Conservation (phyloP, 2,329 filamentous ascomycete genomes). For the Venturia carpophila region DNA sequence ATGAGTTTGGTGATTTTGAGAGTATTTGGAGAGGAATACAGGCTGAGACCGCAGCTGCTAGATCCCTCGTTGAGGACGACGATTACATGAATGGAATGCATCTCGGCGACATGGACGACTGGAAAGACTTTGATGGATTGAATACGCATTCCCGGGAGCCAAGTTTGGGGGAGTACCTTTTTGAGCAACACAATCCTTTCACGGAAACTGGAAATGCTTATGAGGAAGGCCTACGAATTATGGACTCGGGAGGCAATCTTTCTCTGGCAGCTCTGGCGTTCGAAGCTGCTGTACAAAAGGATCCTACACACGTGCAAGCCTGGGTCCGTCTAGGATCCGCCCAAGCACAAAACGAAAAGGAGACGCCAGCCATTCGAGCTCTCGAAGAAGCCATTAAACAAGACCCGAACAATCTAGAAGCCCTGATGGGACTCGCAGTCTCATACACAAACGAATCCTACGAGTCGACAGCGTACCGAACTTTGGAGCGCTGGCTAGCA, state of each 20-base stretch:
- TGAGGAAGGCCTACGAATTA: slow-evolving; percentile 85
- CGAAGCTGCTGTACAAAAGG: slow-evolving; percentile 87
- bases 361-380: slow-evolving; percentile 88
- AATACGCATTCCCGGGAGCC: slow-evolving; percentile 70
- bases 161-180: slow-evolving; percentile 80
- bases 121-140: slow-evolving; percentile 65
- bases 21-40: slow-evolving; percentile 78
- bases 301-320: slow-evolving; percentile 78
- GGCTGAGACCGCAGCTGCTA: slow-evolving; percentile 63
- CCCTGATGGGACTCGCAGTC: slow-evolving; percentile 90
- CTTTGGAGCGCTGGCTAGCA: slow-evolving; percentile 93
- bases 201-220: slow-evolving; percentile 74
- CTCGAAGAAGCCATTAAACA: slow-evolving; percentile 84
- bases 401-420: slow-evolving; percentile 77
- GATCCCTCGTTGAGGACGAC: slow-evolving; percentile 60
- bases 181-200: slow-evolving; percentile 92
- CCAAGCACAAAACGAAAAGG: slow-evolving; percentile 98
- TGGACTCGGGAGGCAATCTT: slow-evolving; percentile 88
- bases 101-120: slow-evolving; percentile 65
- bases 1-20: slow-evolving; percentile 81
- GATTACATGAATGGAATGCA: slow-evolving; percentile 47
- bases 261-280: slow-evolving; percentile 91
- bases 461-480: slow-evolving; percentile 92
- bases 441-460: slow-evolving; percentile 99
- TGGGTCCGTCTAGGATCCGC: slow-evolving; percentile 89